Percentiles rank a stretch among this genome's conserved stretches.
Conservation (phyloP, 139 green algal species). For the Diplosphaera chodatii region DNA sequence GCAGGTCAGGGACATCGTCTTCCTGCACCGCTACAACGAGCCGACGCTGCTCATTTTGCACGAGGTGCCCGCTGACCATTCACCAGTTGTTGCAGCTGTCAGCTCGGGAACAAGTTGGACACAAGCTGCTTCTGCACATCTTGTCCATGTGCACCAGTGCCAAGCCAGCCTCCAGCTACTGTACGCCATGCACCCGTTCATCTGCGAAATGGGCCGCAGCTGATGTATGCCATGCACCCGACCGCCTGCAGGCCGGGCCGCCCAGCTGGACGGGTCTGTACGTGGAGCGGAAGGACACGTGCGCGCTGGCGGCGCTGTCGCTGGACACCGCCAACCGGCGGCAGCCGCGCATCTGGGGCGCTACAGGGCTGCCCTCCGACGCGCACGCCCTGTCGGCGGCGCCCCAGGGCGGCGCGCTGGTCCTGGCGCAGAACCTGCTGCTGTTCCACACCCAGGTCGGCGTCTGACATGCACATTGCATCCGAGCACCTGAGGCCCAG, state of each 20-base stretch:
- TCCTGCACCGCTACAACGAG: conserved; percentile 88
- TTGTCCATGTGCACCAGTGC: too few relatives aligned
- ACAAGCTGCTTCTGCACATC: too few relatives aligned
- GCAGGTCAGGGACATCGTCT: conserved; percentile 63
- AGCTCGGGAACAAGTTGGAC: too few relatives aligned
- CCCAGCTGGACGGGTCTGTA: conserved; percentile 75
- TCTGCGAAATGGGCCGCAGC: too few relatives aligned
- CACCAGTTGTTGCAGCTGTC: too few relatives aligned
- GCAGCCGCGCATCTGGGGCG: conserved; percentile 73
- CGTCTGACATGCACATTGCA: too few relatives aligned
- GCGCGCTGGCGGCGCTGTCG: conserved; percentile 65
- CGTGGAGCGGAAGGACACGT: conserved; percentile 64
- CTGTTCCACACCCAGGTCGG: conserved; percentile 70
- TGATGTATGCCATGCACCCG: too few relatives aligned
- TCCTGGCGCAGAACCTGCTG: conserved; percentile 71
- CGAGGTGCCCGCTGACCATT: too few relatives aligned
- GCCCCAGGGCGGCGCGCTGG: conserved; percentile 67
- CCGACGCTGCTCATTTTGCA: conserved; percentile 83
- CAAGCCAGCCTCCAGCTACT: too few relatives aligned
- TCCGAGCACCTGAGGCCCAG: too few relatives aligned
- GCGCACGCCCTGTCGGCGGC: conserved; percentile 55
- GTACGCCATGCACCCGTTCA: too few relatives aligned
- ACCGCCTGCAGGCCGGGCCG: conserved; percentile 17
- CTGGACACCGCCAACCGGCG: conserved; percentile 65
- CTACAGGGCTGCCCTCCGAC: conserved; percentile 62